Conservation (phyloP, 176 grass and related monocot genomes). For the Aegilops tauschii region DNA sequence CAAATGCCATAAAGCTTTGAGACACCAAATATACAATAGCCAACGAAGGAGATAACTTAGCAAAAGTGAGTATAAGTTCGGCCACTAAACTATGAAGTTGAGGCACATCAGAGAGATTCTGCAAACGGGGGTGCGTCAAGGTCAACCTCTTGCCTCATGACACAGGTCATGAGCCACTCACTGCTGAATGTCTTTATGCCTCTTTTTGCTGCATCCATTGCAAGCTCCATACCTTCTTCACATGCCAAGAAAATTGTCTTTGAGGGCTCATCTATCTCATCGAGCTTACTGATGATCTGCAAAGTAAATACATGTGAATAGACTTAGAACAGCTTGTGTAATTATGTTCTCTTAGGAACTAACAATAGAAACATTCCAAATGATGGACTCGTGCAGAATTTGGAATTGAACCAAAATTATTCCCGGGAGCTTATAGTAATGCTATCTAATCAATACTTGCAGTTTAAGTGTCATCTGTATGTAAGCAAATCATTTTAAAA, state of each 20-base stretch:
- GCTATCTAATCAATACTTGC: background rate
- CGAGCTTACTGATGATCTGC: conserved; percentile 53
- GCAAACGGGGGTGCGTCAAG: conserved; percentile 74
- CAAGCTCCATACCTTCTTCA: conserved; percentile 69
- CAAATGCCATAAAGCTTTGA: background rate
- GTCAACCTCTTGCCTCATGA: conserved; percentile 88
- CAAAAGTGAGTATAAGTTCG: background rate
- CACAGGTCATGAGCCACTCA: conserved; percentile 85
- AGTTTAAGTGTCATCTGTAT: background rate
- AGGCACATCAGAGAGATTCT: conserved; percentile 51
- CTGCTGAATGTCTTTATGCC: conserved; percentile 68
- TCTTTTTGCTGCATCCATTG: conserved; percentile 50
- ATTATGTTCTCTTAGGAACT: background rate
- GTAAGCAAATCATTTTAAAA: conserved; percentile 3
- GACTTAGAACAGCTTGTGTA: background rate
- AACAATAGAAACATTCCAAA: background rate
- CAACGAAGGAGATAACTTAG: background rate
- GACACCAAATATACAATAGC: conserved; percentile 11
- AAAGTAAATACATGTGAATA: background rate
- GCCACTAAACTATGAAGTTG: background rate
- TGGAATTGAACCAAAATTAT: background rate
- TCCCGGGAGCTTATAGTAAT: background rate
- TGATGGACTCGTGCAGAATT: background rate
- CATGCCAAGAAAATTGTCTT: conserved; percentile 70
- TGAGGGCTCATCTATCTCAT: conserved; percentile 36